A percentile compares a stretch with the other conserved stretches of the same genome.
phyloP scores from a whole-genome alignment of 805 yeast genomes.

The Candida insectalens region DNA sequence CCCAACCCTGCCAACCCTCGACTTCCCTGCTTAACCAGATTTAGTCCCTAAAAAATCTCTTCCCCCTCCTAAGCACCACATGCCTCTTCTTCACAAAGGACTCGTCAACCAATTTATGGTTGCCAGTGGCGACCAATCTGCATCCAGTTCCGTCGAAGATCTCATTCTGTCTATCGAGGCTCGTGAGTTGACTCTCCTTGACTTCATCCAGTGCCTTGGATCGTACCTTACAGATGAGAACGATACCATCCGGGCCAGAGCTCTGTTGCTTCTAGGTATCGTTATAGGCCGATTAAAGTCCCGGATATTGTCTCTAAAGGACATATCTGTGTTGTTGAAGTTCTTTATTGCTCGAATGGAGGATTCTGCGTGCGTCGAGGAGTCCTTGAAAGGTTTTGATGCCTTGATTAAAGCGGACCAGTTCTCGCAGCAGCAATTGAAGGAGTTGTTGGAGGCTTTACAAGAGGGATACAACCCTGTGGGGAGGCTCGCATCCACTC shows the following conservation, averaged over 20 bases:
- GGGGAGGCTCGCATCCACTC: constrained; percentile 47
- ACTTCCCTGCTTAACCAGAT: too few relatives aligned
- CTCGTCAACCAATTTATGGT: constrained; percentile 30
- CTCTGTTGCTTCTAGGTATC: constrained; percentile 31
- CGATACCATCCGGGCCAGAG: constrained; percentile 28
- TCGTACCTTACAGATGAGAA: constrained; percentile 39
- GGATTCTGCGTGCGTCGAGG: constrained; percentile 45
- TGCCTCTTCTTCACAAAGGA: too few relatives aligned
- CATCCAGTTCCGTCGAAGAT: constrained; percentile 19
- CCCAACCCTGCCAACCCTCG: too few relatives aligned
- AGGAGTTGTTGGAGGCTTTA: constrained; percentile 28
- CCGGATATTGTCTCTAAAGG: constrained; percentile 28
- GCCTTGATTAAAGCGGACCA: constrained; percentile 44
- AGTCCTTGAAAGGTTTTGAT: constrained; percentile 43
- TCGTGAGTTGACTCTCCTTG: constrained; percentile 26
- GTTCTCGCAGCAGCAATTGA: constrained; percentile 28
- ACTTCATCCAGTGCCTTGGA: constrained; percentile 36
- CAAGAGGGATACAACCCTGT: constrained; percentile 40
- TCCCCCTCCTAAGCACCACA: too few relatives aligned
- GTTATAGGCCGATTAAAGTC: constrained; percentile 22
- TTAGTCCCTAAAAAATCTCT: too few relatives aligned
- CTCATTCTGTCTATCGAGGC: constrained; percentile 19
- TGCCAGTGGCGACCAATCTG: constrained; percentile 18
- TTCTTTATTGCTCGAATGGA: constrained; percentile 62
- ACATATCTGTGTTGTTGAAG: constrained; percentile 37